Base-by-base conservation (phyloP, 805 yeast species). In the Metschnikowia cerradonensis region DNA sequence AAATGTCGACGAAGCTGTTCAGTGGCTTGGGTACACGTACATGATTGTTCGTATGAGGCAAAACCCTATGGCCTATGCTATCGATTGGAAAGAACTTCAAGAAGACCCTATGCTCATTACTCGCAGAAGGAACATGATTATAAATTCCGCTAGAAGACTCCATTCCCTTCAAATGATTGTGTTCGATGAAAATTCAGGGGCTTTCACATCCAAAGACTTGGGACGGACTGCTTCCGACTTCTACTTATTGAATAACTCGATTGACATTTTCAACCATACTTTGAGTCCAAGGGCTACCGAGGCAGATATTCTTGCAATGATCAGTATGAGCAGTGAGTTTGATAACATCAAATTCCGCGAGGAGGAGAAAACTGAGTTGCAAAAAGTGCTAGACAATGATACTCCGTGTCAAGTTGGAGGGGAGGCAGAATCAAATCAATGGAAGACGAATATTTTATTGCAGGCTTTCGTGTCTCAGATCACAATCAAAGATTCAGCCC, bases 21-120 rank as follows among this genome's bases (percentile, higher is more conserved):
- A 85, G 56, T 94, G 99, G 99, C 74, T 94, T n/a, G 98, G 99
- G 3, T 94, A 95, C 60, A 94, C 99, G 0, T 94, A 94, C 63
- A 76, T 94, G 80, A 85, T 81, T 70, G 97, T 92, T 3, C 75
- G 99, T 51, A 94, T 94, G 99, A 82, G 86, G 52, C 88, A 90
- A 63, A 92, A 90, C 56, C 99, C 99, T 2, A 84, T 90, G 63
- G 85, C 87, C 0, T 94, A 94, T 63, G 99, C 96, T 26, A 81
- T 95, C 43, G 89, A 82, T 42, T 90, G 96, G 94, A 81, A 80
- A 55, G 96, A 90, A 56, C 64, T 95, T 1, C 80, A 82, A 22
- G 84, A 84, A 17, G 99, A 94, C 66, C 96, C 96, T 0, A 77
- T 83, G 57, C 71, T 94, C 36, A 82, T 84, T 45, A 85, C 82